Percentiles rank a stretch among this genome's conserved stretches.
These are phyloP conservation scores for Nannochloropsis gaditana DNA, from an alignment of 108 stramenopile species.

Conservation along the genomic window DNA sequence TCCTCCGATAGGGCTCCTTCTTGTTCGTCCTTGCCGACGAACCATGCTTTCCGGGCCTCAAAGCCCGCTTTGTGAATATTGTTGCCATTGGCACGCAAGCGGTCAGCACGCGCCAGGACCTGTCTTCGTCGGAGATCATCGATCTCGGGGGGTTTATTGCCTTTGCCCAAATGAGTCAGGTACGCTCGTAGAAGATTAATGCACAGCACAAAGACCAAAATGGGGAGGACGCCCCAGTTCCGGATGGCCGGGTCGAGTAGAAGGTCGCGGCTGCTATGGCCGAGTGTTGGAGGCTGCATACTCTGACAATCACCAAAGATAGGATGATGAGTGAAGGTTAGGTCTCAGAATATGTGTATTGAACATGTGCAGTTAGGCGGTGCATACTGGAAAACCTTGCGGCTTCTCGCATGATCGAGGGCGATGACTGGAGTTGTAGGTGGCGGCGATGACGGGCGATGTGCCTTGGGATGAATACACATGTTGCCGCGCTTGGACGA, in stretches of 20 bases:
- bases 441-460: too few species aligned
- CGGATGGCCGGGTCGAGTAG: slow-evolving; percentile 57
- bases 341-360: too few species aligned
- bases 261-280: slow-evolving; percentile 31
- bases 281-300: not conserved
- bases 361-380: not conserved
- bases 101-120: slow-evolving; percentile 37
- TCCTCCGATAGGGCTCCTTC: slow-evolving; percentile 42
- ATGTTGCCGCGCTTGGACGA: too few species aligned
- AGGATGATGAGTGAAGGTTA: too few species aligned
- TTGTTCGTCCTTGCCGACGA: slow-evolving; percentile 34
- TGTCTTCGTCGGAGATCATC: slow-evolving; percentile 46
- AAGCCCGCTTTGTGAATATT: slow-evolving; percentile 39
- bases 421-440: too few species aligned
- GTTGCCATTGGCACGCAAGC: slow-evolving; percentile 47
- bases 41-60: slow-evolving; percentile 51
- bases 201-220: slow-evolving; percentile 48
- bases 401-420: too few species aligned
- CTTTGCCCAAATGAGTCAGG: slow-evolving; percentile 29
- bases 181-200: slow-evolving; percentile 45
- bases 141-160: slow-evolving; percentile 39
- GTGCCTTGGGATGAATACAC: too few species aligned
- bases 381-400: not conserved
- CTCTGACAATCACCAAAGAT: not conserved
- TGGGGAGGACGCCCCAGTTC: slow-evolving; percentile 57